phyloP scores from a whole-genome alignment of 208 protist species.

The Trichomonas vaginalis region DNA sequence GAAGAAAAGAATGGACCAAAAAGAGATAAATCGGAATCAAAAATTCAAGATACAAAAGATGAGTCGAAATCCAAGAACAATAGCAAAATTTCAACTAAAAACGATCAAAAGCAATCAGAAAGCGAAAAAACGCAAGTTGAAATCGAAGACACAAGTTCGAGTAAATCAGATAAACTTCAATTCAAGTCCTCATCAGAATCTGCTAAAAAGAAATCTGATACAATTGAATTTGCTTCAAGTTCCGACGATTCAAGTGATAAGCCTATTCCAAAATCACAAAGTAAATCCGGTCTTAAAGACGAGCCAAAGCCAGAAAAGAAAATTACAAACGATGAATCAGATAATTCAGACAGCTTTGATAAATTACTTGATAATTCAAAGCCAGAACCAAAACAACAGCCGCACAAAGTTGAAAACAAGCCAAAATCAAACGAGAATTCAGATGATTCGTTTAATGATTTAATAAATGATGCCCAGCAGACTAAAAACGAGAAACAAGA shows the following conservation, averaged over 20 bases:
- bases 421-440: not conserved
- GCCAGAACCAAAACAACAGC: not conserved
- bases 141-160: not conserved
- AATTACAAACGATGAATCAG: not conserved
- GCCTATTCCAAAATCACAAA: not conserved
- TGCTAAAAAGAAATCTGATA: not conserved
- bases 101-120: not conserved
- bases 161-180: not conserved
- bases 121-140: not conserved
- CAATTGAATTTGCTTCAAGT: not conserved
- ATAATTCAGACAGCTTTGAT: not conserved
- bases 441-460: not conserved
- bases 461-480: not conserved
- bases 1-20: too few relatives aligned
- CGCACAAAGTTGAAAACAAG: not conserved
- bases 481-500: not conserved
- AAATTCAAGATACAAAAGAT: not conserved
- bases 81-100: not conserved
- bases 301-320: not conserved
- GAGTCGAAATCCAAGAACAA: too few relatives aligned
- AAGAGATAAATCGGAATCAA: too few relatives aligned
- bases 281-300: not conserved
- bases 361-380: not conserved
- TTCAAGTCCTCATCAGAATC: not conserved
- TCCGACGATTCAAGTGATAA: not conserved